Evolutionary conservation across 768 basidiomycete genomes (phyloP).

Genomic region (Boletus rufocinnamomeus): DNA sequence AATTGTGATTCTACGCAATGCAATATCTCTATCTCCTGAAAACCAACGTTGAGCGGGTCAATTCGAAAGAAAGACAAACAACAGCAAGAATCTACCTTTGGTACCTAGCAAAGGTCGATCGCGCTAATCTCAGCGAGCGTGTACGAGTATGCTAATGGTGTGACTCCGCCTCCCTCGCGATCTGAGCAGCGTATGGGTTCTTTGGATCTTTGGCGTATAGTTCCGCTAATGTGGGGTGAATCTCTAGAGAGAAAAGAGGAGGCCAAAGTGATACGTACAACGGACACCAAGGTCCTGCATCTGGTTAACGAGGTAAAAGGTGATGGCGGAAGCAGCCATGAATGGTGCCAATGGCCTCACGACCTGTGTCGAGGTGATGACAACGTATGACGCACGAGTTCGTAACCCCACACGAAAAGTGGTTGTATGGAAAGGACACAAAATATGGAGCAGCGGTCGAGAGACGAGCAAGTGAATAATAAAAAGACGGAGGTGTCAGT

Average conservation of each 20-base stretch:
- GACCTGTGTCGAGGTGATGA: slow-evolving; percentile 45
- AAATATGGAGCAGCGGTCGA: neutral
- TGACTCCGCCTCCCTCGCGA: slow-evolving; percentile 63
- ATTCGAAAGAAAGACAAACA: neutral
- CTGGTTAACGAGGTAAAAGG: slow-evolving; percentile 65
- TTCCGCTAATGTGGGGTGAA: slow-evolving; percentile 47
- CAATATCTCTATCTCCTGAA: slow-evolving; percentile 17
- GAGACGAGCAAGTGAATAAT: neutral
- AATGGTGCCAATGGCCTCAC: slow-evolving; percentile 80
- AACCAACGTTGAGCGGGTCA: neutral
- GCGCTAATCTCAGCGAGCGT: neutral
- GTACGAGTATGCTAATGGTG: slow-evolving; percentile 44
- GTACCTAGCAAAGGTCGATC: neutral
- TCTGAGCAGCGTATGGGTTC: slow-evolving; percentile 80
- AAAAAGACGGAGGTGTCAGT: neutral
- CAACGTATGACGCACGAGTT: neutral
- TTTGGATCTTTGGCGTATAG: slow-evolving; percentile 72
- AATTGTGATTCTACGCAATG: slow-evolving; percentile 20
- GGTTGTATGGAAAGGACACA: neutral
- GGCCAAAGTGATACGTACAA: slow-evolving; percentile 52
- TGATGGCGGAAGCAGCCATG: slow-evolving; percentile 63
- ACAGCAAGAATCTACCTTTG: slow-evolving; percentile 6
- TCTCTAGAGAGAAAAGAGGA: neutral
- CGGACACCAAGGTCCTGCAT: slow-evolving; percentile 69
- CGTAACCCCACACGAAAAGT: neutral